phyloP scores from a whole-genome alignment of 192 early-diverging fungal species.

The Entomortierella beljakovae region DNA sequence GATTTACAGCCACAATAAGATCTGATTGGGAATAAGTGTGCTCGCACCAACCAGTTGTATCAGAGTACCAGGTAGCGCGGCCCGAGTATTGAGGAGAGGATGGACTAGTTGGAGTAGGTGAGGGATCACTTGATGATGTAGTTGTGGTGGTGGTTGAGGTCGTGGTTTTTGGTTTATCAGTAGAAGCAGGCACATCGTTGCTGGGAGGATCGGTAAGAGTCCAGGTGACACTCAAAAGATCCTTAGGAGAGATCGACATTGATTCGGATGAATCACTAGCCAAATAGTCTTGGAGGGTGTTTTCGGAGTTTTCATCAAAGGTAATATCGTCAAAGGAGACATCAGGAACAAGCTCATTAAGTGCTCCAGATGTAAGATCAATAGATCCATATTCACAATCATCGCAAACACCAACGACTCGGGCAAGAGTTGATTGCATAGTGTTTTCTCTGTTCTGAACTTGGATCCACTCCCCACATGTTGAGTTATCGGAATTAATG shows the following conservation, averaged over 20 bases:
- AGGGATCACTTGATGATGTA: slow-evolving; percentile 1
- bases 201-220: slow-evolving; percentile 19
- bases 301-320: slow-evolving; percentile 12
- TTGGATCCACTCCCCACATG: slow-evolving; percentile 48
- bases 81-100: slow-evolving; percentile 21
- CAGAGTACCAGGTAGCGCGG: slow-evolving; percentile 45
- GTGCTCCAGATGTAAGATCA: slow-evolving; percentile 12
- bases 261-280: slow-evolving; percentile 3
- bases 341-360: slow-evolving; percentile 26
- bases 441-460: slow-evolving; percentile 50
- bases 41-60: slow-evolving; percentile 35
- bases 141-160: slow-evolving; percentile 8
- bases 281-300: slow-evolving; percentile 17
- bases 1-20: slow-evolving; percentile 49
- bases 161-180: slow-evolving; percentile 7
- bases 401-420: slow-evolving; percentile 37
- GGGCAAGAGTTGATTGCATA: slow-evolving; percentile 14
- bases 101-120: background rate
- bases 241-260: slow-evolving; percentile 18
- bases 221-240: slow-evolving; percentile 40
- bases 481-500: slow-evolving; percentile 19
- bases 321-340: slow-evolving; percentile 16
- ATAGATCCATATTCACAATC: slow-evolving; percentile 40
- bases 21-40: slow-evolving; percentile 46
- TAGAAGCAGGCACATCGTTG: background rate